Evolutionary conservation across 768 basidiomycete species (phyloP).

Genomic region (Phaffia tasmanica): DNA sequence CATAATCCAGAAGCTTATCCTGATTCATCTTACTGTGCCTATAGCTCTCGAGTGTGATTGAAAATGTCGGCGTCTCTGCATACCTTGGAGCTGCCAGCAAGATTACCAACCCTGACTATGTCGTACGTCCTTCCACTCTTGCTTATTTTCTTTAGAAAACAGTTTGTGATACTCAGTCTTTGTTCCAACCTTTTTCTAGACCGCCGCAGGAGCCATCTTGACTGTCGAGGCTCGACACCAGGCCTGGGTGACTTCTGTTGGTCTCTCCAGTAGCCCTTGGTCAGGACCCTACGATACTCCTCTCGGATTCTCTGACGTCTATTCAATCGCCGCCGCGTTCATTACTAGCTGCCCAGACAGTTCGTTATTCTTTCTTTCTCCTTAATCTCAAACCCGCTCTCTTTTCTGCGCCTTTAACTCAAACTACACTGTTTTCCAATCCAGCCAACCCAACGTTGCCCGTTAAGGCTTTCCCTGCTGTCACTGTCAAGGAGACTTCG

Average conservation of each 20-base stretch:
- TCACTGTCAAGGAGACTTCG: conserved; percentile 34
- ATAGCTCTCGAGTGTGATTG: conserved; percentile 46
- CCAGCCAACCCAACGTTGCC: conserved; percentile 45
- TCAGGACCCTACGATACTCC: conserved; percentile 50
- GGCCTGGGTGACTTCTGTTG: conserved; percentile 50
- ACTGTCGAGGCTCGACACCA: conserved; percentile 55
- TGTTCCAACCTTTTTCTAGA: conserved; percentile 40
- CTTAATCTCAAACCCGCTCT: no score
- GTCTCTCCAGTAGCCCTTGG: conserved; percentile 47
- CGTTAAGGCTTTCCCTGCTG: conserved; percentile 48
- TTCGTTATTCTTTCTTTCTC: no score
- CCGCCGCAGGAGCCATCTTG: conserved; percentile 53
- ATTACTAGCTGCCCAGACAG: conserved; percentile 46
- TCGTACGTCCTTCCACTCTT: neutral
- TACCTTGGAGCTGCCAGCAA: conserved; percentile 46
- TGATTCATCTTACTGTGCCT: conserved; percentile 27
- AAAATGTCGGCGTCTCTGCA: conserved; percentile 49
- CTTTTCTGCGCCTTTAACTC: no score
- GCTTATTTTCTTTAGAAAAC: neutral
- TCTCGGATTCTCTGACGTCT: conserved; percentile 43
- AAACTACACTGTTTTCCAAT: no score
- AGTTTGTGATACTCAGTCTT: neutral
- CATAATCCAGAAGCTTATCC: neutral
- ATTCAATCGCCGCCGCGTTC: conserved; percentile 44
- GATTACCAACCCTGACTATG: conserved; percentile 15